These are phyloP conservation scores for Russula olivacea DNA, from an alignment of 768 basidiomycete species.

Conservation along the genomic window DNA sequence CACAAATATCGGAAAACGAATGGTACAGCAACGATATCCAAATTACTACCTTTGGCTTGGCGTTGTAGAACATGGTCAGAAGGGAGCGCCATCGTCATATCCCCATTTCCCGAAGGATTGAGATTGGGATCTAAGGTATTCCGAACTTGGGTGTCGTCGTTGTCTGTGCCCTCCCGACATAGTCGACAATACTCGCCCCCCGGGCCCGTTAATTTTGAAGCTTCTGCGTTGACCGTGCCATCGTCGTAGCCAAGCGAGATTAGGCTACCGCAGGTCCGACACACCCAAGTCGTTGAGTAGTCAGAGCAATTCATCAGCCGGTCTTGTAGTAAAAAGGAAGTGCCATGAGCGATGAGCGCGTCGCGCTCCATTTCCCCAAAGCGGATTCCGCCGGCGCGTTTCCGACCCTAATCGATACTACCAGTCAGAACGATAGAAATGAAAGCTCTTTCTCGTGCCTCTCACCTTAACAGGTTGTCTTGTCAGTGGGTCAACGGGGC, in stretches of 20 bases:
- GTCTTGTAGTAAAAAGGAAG: conserved; percentile 97
- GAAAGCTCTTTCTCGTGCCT: conserved; percentile 2
- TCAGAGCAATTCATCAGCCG: conserved; percentile 99
- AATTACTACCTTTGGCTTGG: conserved; percentile 62
- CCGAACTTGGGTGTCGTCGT: conserved; percentile 56
- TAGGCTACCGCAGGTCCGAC: conserved; percentile 90
- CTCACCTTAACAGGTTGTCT: conserved; percentile 87
- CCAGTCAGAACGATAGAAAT: not conserved
- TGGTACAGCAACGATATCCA: conserved; percentile 94
- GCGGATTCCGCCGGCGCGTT: conserved; percentile 96
- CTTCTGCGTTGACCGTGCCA: conserved; percentile 60
- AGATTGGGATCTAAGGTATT: conserved; percentile 47
- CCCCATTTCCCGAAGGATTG: conserved; percentile 34
- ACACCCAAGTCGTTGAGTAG: conserved; percentile 99
- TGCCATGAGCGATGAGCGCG: conserved; percentile 96
- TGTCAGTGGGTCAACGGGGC: conserved; percentile 92
- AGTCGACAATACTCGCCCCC: conserved; percentile 93
- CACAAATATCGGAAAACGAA: conserved; percentile 93
- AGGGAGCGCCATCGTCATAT: conserved; percentile 60
- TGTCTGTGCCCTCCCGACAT: conserved; percentile 70
- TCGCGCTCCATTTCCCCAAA: conserved; percentile 99
- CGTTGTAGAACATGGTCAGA: conserved; percentile 60
- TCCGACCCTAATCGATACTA: conserved; percentile 59
- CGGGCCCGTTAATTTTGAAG: conserved; percentile 57
- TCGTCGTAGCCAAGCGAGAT: conserved; percentile 97